A percentile compares a stretch with the other conserved stretches of the same genome.
Evolutionary conservation across 257 asterid genomes (phyloP).

Genomic region (Solanum pimpinellifolium): DNA sequence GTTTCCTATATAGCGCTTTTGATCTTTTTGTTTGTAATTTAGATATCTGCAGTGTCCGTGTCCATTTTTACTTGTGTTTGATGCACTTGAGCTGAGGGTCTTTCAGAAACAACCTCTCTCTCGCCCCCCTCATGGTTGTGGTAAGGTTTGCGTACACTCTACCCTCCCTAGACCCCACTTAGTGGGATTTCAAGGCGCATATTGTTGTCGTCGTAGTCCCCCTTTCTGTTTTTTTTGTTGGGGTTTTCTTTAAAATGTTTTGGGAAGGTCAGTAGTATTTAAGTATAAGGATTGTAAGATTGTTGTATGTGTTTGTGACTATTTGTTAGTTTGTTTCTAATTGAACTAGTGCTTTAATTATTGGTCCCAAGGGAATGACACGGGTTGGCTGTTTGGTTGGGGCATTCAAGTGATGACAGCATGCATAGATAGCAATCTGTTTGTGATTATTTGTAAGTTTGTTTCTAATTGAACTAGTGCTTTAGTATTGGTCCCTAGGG

Average conservation of each 20-base stretch:
- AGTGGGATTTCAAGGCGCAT: background rate
- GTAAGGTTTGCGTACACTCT: background rate
- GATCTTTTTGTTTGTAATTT: background rate
- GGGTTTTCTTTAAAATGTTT: background rate
- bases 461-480: background rate
- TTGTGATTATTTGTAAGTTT: background rate
- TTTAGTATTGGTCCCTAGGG: background rate
- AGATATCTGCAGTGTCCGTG: background rate
- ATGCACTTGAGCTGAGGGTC: background rate
- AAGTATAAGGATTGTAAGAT: background rate
- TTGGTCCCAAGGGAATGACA: background rate
- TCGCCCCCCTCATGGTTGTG: background rate
- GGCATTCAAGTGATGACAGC: background rate
- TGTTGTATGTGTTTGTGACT: background rate
- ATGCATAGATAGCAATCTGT: background rate
- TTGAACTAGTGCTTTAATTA: background rate
- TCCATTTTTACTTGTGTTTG: background rate
- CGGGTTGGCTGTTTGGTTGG: background rate
- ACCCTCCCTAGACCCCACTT: background rate
- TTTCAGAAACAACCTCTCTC: background rate
- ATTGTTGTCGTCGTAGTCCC: background rate
- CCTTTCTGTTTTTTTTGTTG: background rate
- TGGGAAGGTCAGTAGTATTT: background rate
- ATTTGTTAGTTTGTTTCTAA: background rate
- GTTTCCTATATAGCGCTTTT: background rate